A percentile compares a stretch with the other conserved stretches of the same genome.
phyloP scores from a whole-genome alignment of 2,329 filamentous ascomycete genomes.

The Diaporthe caulivora region DNA sequence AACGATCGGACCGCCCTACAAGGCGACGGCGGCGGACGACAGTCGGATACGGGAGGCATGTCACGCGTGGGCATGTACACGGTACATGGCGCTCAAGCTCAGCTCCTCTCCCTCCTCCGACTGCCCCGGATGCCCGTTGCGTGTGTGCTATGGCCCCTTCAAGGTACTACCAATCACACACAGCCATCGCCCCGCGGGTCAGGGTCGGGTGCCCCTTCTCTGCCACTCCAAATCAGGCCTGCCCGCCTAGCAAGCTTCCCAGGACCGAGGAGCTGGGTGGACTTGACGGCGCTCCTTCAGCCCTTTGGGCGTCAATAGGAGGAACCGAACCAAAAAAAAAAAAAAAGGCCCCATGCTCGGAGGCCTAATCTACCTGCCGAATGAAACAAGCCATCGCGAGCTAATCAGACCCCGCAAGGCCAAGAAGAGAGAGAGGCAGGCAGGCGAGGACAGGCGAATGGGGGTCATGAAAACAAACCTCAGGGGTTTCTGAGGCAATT shows the following conservation, averaged over 20 bases:
- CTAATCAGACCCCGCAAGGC: not conserved
- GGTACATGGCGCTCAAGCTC: not conserved
- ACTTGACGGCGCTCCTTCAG: constrained; percentile 8
- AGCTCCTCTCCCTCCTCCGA: not conserved
- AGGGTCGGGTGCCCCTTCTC: not conserved
- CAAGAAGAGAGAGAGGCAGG: constrained; percentile 3
- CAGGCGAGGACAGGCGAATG: not conserved
- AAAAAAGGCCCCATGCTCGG: not conserved
- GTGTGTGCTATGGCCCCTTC: not conserved
- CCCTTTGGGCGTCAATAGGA: not conserved
- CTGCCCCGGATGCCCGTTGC: not conserved
- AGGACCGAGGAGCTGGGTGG: constrained; percentile 30
- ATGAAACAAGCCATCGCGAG: constrained; percentile 28
- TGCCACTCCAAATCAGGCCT: not conserved
- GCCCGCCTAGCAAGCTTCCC: constrained; percentile 2
- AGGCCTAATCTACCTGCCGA: constrained; percentile 14
- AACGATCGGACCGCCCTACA: constrained; percentile 28
- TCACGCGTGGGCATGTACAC: constrained; percentile 13
- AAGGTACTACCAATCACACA: not conserved
- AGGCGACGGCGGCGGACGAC: constrained; percentile 13
- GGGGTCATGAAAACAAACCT: not conserved
- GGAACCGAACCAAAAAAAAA: too few species aligned
- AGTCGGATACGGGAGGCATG: not conserved
- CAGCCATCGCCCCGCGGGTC: not conserved
- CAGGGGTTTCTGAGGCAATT: constrained; percentile 22